Evolutionary conservation across 2,329 filamentous ascomycete genomes (phyloP).

Genomic region (Ascochyta pisi): DNA sequence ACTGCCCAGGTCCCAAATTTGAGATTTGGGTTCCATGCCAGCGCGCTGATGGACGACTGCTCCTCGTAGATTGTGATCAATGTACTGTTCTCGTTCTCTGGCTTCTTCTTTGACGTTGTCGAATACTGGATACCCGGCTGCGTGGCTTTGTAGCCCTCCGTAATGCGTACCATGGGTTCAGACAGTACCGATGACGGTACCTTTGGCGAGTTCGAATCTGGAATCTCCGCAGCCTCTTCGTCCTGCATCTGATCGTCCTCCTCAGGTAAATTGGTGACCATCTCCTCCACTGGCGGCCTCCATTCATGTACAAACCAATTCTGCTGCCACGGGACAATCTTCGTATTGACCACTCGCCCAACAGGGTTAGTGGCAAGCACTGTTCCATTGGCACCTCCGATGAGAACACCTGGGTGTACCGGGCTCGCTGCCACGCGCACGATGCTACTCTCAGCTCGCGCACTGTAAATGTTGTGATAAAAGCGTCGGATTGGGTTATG

Average conservation of each 20-base stretch:
- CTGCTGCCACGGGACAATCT: conserved; percentile 60
- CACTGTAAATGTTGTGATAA: conserved; percentile 53
- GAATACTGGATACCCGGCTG: conserved; percentile 36
- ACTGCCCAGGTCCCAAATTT: conserved; percentile 59
- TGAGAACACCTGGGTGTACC: conserved; percentile 62
- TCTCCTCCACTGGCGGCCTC: conserved; percentile 40
- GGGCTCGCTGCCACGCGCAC: conserved; percentile 57
- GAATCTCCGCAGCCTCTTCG: not conserved
- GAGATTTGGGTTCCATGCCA: conserved; percentile 61
- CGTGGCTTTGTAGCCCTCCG: conserved; percentile 51
- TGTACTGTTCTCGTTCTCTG: conserved; percentile 35
- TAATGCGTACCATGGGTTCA: conserved; percentile 45
- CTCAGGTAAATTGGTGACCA: conserved; percentile 8
- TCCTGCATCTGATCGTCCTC: not conserved
- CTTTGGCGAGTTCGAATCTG: not conserved
- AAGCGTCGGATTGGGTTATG: conserved; percentile 60
- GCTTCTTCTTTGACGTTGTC: conserved; percentile 26
- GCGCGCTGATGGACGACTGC: conserved; percentile 51
- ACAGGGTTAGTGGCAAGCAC: conserved; percentile 61
- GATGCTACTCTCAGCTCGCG: conserved; percentile 47
- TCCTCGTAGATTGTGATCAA: conserved; percentile 55
- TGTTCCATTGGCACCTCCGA: conserved; percentile 60
- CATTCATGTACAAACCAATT: conserved; percentile 67
- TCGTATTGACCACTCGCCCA: conserved; percentile 57
- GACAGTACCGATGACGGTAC: conserved; percentile 22